Evolutionary conservation across 2,329 filamentous ascomycete genomes (phyloP).

Genomic region (Pyricularia pennisetigena): DNA sequence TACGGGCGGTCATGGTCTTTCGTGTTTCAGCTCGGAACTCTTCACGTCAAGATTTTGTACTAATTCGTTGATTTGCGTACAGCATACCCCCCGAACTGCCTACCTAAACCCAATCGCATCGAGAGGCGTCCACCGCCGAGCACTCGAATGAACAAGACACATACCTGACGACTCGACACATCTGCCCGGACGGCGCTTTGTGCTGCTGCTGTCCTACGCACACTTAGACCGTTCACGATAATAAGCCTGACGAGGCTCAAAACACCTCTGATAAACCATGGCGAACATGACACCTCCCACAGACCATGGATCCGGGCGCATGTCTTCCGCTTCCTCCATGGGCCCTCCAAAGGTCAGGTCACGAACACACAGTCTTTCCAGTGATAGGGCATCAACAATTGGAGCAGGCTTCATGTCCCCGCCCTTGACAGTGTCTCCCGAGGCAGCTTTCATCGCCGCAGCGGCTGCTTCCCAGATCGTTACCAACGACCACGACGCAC

Average conservation of each 20-base stretch:
- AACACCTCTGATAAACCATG: not conserved
- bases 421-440: constrained; percentile 59
- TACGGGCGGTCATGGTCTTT: not conserved
- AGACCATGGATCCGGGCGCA: not conserved
- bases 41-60: not conserved
- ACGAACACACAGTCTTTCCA: constrained; percentile 56
- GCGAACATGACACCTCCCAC: not conserved
- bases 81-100: not conserved
- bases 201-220: not conserved
- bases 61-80: not conserved
- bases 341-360: constrained; percentile 23
- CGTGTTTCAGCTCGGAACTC: not conserved
- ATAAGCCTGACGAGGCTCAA: not conserved
- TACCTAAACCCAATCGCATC: not conserved
- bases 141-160: not conserved
- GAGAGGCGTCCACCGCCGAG: not conserved
- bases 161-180: not conserved
- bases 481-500: constrained; percentile 74
- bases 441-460: constrained; percentile 78
- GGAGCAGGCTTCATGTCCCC: constrained; percentile 53
- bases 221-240: not conserved
- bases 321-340: constrained; percentile 8
- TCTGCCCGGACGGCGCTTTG: not conserved
- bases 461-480: constrained; percentile 87
- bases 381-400: constrained; percentile 56